phyloP scores from a whole-genome alignment of 2,329 filamentous ascomycete species.

The Diaporthe sp. region DNA sequence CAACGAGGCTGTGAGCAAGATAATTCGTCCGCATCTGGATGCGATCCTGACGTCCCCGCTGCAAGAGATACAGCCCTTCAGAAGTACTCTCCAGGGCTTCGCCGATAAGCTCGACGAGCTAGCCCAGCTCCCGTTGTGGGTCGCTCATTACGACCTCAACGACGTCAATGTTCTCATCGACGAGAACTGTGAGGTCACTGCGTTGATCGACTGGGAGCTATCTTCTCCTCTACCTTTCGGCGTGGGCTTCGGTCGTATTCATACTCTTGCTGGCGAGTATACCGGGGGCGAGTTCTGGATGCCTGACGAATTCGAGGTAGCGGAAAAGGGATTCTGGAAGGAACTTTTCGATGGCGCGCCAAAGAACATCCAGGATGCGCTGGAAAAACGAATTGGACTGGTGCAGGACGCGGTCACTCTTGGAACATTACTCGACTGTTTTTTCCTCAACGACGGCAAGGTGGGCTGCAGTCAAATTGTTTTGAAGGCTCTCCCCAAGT shows the following conservation, averaged over 20 bases:
- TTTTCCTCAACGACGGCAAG: not conserved
- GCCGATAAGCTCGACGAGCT: not conserved
- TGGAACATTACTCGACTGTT: not conserved
- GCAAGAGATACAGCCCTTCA: not conserved
- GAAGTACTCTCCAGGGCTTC: not conserved
- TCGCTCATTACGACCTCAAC: not conserved
- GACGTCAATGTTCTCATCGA: not conserved
- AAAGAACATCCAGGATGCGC: too few species aligned
- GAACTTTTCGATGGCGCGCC: not conserved
- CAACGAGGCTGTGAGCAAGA: not conserved
- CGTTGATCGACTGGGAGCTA: conserved; percentile 4
- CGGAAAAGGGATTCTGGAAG: not conserved
- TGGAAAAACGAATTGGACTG: not conserved
- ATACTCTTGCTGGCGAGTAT: not conserved
- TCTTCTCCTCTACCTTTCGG: not conserved
- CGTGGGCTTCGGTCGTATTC: not conserved
- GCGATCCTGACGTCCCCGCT: not conserved
- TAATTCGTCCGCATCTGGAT: not conserved
- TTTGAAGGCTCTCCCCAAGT: not conserved
- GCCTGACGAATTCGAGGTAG: conserved; percentile 2
- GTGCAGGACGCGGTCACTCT: not conserved
- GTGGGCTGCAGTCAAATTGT: not conserved
- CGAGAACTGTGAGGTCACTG: not conserved
- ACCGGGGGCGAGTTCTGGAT: conserved; percentile 7
- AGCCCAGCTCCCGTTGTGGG: not conserved